Percentiles rank a stretch among this genome's conserved stretches.
Evolutionary conservation across 2,329 filamentous ascomycete species (phyloP).

Genomic region (Monosporascus sp.): DNA sequence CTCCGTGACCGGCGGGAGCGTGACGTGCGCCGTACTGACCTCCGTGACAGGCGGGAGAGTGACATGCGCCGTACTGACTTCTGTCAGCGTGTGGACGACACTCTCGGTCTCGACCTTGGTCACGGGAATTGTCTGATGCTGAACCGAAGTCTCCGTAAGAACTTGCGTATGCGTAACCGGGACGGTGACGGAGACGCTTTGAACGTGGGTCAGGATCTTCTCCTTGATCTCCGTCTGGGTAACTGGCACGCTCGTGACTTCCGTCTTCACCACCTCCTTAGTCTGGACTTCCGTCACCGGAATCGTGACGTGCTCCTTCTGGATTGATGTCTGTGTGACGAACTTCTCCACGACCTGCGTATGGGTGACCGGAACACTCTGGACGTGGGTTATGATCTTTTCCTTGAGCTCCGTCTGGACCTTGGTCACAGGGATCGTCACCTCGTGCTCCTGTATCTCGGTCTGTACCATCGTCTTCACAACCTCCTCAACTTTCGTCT

Average conservation of each 20-base stretch:
- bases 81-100: neutral
- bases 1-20: neutral
- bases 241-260: neutral
- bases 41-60: too few species aligned
- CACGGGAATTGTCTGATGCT: neutral
- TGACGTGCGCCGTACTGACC: too few species aligned
- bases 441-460: neutral
- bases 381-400: neutral
- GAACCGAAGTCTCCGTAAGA: neutral
- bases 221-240: neutral
- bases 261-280: neutral
- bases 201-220: neutral
- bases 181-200: neutral
- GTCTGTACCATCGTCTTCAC: neutral
- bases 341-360: too few species aligned
- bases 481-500: neutral
- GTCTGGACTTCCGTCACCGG: neutral
- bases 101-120: neutral
- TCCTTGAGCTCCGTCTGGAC: neutral
- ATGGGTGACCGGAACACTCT: neutral
- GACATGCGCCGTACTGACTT: neutral
- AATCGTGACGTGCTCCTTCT: neutral
- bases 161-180: neutral
- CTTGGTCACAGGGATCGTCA: neutral
- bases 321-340: too few species aligned